Conservation (phyloP, 1,139 yeast genomes). For the Debaryomycetaceae sp. region DNA sequence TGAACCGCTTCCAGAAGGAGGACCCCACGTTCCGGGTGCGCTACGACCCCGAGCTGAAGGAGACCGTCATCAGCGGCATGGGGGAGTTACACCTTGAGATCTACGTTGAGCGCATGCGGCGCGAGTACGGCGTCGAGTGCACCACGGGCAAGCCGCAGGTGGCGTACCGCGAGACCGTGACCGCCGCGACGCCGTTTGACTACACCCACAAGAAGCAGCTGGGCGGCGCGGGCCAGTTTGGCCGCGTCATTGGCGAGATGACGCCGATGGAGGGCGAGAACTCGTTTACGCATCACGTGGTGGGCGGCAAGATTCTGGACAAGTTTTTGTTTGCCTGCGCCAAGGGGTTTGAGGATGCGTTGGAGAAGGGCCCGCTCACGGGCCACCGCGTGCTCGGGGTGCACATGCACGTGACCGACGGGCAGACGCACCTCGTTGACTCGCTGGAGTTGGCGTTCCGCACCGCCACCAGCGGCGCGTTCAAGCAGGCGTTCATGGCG, state of each 20-base stretch:
- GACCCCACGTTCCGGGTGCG: slow-evolving; percentile 97
- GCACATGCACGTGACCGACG: slow-evolving; percentile 91
- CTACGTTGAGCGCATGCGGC: slow-evolving; percentile 94
- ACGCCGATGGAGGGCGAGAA: slow-evolving; percentile 64
- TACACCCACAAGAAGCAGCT: slow-evolving; percentile 96
- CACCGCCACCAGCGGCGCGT: slow-evolving; percentile 89
- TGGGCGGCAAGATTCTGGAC: slow-evolving; percentile 96
- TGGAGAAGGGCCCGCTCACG: slow-evolving; percentile 93
- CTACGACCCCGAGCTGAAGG: slow-evolving; percentile 88
- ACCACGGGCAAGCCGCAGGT: slow-evolving; percentile 97
- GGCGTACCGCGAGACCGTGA: slow-evolving; percentile 92
- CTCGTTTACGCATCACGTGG: slow-evolving; percentile 77
- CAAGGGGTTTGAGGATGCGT: slow-evolving; percentile 92
- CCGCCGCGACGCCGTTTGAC: slow-evolving; percentile 73
- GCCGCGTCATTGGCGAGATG: slow-evolving; percentile 89
- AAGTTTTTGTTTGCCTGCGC: slow-evolving; percentile 92
- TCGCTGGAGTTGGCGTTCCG: slow-evolving; percentile 94
- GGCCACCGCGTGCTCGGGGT: slow-evolving; percentile 94
- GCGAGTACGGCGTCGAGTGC: slow-evolving; percentile 96
- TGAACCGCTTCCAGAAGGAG: slow-evolving; percentile 95
- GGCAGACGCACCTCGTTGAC: slow-evolving; percentile 96
- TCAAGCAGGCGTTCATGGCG: slow-evolving; percentile 80
- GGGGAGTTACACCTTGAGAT: slow-evolving; percentile 97
- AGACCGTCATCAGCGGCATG: slow-evolving; percentile 96
- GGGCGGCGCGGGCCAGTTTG: slow-evolving; percentile 99